Evolutionary conservation across 2,329 filamentous ascomycete species (phyloP).

Genomic region (Penicillium sp.): DNA sequence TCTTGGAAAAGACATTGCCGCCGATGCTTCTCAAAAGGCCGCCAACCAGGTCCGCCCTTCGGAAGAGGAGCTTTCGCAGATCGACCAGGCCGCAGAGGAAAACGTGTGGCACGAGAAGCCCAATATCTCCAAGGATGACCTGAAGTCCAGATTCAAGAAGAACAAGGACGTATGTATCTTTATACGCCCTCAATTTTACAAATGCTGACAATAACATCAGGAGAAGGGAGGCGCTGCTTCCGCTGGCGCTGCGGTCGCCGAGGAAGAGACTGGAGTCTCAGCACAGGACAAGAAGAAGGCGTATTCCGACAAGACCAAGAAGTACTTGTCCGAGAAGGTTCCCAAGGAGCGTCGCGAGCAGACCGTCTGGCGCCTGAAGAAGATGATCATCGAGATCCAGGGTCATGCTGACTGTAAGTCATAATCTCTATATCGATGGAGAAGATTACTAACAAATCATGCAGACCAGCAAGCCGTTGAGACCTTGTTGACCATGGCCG

Average conservation of each 20-base stretch:
- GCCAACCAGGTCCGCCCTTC: slow-evolving; percentile 72
- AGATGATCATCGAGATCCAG: slow-evolving; percentile 96
- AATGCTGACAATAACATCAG: slow-evolving; percentile 3
- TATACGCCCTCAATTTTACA: background rate
- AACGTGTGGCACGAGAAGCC: slow-evolving; percentile 93
- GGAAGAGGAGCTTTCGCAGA: slow-evolving; percentile 70
- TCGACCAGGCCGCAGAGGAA: slow-evolving; percentile 82
- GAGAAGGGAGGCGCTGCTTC: slow-evolving; percentile 57
- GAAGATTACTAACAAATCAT: background rate
- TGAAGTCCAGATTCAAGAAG: slow-evolving; percentile 59
- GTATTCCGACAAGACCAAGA: slow-evolving; percentile 50
- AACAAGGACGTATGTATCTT: slow-evolving; percentile 50
- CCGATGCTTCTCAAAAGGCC: slow-evolving; percentile 79
- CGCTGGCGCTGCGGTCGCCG: slow-evolving; percentile 23
- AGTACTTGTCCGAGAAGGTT: slow-evolving; percentile 83
- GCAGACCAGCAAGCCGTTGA: slow-evolving; percentile 81
- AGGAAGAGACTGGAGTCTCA: slow-evolving; percentile 53
- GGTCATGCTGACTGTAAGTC: slow-evolving; percentile 79
- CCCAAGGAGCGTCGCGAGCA: slow-evolving; percentile 91
- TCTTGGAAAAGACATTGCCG: slow-evolving; percentile 83
- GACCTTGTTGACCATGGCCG: slow-evolving; percentile 77
- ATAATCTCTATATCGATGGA: background rate
- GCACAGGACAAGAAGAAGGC: slow-evolving; percentile 46
- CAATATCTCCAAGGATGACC: slow-evolving; percentile 67
- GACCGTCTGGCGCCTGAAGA: slow-evolving; percentile 88